phyloP scores from a whole-genome alignment of 192 early-diverging fungal species.

The Kickxella alabastrina region DNA sequence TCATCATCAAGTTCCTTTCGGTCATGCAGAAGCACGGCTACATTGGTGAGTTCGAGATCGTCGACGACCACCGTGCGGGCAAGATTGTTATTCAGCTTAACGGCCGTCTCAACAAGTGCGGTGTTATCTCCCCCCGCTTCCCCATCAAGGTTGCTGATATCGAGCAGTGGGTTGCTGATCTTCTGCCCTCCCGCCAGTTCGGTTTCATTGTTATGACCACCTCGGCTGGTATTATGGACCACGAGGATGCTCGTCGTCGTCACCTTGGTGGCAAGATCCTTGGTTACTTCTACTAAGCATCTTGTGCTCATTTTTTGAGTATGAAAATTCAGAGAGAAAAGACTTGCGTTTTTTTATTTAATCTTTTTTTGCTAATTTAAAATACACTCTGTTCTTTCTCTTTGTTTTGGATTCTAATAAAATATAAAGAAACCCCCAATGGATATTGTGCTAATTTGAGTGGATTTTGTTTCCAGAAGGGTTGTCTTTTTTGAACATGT shows the following conservation, averaged over 20 bases:
- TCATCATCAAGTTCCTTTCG: conserved; percentile 97
- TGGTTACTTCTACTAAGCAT: conserved; percentile 82
- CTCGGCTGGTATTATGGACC: conserved; percentile 98
- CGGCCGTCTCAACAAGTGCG: conserved; percentile 99
- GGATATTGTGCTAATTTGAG: no score
- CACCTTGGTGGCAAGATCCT: conserved; percentile 98
- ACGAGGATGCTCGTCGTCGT: conserved; percentile 96
- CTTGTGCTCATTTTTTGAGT: background rate
- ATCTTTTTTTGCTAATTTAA: conserved; percentile 1
- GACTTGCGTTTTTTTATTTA: background rate
- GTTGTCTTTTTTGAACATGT: no score
- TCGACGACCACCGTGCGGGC: conserved; percentile 96
- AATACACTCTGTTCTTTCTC: background rate
- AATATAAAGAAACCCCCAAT: no score
- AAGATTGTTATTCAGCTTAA: conserved; percentile 98
- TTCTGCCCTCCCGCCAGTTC: conserved; percentile 98
- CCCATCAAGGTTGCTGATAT: conserved; percentile 91
- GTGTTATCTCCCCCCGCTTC: conserved; percentile 98
- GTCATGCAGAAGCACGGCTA: conserved; percentile 99
- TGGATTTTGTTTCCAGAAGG: no score
- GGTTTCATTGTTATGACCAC: conserved; percentile 92
- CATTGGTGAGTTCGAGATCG: conserved; percentile 98
- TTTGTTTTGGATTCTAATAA: no score
- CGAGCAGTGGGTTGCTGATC: conserved; percentile 95
- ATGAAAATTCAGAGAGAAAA: no score